A percentile compares a stretch with the other conserved stretches of the same genome.
Evolutionary conservation across 805 yeast genomes (phyloP).

Genomic region (Hyphopichia homilentoma): DNA sequence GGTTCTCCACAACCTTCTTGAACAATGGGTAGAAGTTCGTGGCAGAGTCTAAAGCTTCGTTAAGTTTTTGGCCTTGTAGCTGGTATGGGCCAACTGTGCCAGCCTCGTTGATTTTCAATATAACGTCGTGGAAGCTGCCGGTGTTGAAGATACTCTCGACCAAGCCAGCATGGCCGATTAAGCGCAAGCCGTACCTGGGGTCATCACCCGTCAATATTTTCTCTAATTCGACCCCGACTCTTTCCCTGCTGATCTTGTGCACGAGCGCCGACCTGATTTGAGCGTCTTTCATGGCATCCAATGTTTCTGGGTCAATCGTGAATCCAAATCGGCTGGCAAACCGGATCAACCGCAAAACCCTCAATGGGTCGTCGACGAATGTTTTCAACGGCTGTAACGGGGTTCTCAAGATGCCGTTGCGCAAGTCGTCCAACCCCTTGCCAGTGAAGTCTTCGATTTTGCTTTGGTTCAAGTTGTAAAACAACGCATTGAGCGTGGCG

Average conservation of each 20-base stretch:
- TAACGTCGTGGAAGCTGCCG: conserved; percentile 17
- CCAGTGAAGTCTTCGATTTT: conserved; percentile 83
- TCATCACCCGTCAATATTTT: conserved; percentile 68
- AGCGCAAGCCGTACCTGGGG: conserved; percentile 59
- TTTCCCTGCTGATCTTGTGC: conserved; percentile 80
- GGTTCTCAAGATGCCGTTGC: conserved; percentile 70
- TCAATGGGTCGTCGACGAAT: conserved; percentile 88
- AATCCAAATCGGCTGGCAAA: conserved; percentile 82
- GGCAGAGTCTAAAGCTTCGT: conserved; percentile 15
- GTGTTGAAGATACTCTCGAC: conserved; percentile 54
- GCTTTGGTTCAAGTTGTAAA: conserved; percentile 70
- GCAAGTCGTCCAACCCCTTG: conserved; percentile 68
- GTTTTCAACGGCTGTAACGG: conserved; percentile 85
- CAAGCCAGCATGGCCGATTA: conserved; percentile 54
- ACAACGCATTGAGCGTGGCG: conserved; percentile 90
- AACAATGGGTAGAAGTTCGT: conserved; percentile 21
- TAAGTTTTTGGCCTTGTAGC: conserved; percentile 9
- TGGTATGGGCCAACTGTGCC: conserved; percentile 12
- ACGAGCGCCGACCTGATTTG: conserved; percentile 57
- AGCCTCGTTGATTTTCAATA: conserved; percentile 14
- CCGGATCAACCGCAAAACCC: conserved; percentile 80
- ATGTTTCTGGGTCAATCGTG: conserved; percentile 53
- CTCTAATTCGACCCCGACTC: conserved; percentile 81
- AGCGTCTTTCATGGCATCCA: conserved; percentile 59
- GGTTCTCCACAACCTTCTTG: conserved; percentile 2